These are phyloP conservation scores for Phanerodontia chrysosporium DNA, from an alignment of 768 basidiomycete species.

Conservation along the genomic window DNA sequence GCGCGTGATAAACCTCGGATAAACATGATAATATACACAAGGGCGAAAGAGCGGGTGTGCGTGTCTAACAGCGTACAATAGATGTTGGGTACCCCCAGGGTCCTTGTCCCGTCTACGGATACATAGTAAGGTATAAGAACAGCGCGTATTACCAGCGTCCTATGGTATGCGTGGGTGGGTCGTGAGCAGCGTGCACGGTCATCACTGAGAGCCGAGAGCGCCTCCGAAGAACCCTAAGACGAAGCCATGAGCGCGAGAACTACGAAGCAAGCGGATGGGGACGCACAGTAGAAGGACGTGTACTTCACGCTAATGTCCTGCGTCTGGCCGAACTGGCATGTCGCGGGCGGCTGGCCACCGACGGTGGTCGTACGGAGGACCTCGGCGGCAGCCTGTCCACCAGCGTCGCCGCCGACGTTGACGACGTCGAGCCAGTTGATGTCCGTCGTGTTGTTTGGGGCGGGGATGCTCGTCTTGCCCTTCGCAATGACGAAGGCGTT, in stretches of 20 bases:
- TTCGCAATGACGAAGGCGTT: slow-evolving; percentile 24
- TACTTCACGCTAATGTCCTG: slow-evolving; percentile 24
- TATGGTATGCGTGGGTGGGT: not conserved
- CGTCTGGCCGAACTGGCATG: slow-evolving; percentile 20
- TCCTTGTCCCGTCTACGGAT: not conserved
- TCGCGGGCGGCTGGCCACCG: slow-evolving; percentile 31
- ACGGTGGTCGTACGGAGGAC: slow-evolving; percentile 27
- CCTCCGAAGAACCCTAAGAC: slow-evolving; percentile 10
- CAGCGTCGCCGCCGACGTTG: slow-evolving; percentile 19
- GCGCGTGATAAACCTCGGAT: not conserved
- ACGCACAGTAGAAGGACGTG: slow-evolving; percentile 20
- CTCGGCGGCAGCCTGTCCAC: slow-evolving; percentile 20
- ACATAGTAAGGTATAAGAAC: not conserved
- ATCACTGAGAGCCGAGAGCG: not conserved
- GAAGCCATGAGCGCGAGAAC: not conserved
- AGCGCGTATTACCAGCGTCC: not conserved
- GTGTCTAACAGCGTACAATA: not conserved
- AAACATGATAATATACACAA: not conserved
- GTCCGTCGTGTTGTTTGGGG: slow-evolving; percentile 24
- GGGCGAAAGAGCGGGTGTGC: not conserved
- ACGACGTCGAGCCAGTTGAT: slow-evolving; percentile 35
- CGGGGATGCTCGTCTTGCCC: slow-evolving; percentile 22
- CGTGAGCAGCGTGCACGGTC: not conserved
- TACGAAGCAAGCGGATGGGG: not conserved
- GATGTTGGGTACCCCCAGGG: not conserved